Conservation (phyloP, 75 land plant species). For the Pinus tabuliformis region DNA sequence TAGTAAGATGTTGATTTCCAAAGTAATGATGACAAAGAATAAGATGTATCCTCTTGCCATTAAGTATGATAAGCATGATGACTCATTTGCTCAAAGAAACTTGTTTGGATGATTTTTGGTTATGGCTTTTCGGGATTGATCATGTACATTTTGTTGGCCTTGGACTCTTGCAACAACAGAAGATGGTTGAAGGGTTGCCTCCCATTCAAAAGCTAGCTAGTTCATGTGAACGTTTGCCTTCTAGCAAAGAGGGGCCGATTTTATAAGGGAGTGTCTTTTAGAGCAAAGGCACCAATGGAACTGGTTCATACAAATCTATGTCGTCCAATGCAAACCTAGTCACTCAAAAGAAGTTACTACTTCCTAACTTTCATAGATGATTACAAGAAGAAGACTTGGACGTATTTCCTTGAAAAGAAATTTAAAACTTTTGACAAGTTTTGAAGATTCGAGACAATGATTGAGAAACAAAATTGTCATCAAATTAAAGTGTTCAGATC, state of each 20-base stretch:
- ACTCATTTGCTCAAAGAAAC: too few species aligned
- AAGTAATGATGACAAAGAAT: background rate
- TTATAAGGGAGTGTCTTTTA: background rate
- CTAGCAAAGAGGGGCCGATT: background rate
- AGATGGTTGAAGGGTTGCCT: background rate
- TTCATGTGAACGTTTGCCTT: background rate
- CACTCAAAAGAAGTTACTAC: background rate
- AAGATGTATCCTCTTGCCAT: background rate
- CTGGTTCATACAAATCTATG: background rate
- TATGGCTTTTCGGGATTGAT: too few species aligned
- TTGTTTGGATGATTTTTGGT: too few species aligned
- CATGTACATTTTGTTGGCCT: too few species aligned
- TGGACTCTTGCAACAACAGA: background rate
- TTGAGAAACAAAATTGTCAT: too few species aligned
- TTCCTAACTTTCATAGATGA: background rate
- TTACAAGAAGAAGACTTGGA: background rate
- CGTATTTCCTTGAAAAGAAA: background rate
- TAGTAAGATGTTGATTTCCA: background rate
- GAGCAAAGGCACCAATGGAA: background rate
- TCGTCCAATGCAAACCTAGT: background rate
- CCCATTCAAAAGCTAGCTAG: background rate
- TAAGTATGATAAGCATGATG: background rate
- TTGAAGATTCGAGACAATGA: too few species aligned
- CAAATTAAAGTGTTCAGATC: too few species aligned
- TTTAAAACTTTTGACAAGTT: background rate